phyloP scores from a whole-genome alignment of 257 asterid genomes.

The Solanum sitiens region DNA sequence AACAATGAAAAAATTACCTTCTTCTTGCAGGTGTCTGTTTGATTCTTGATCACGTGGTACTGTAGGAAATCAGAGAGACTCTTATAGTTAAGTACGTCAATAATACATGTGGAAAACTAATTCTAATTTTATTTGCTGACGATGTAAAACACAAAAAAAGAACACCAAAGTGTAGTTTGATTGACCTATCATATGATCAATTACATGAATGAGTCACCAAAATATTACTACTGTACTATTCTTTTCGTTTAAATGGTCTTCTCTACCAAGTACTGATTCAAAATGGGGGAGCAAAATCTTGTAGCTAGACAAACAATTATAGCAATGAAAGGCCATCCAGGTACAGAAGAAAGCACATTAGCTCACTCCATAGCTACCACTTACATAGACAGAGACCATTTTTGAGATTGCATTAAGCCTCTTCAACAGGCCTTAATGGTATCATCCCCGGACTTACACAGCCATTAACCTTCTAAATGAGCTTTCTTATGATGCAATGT shows the following conservation, averaged over 20 bases:
- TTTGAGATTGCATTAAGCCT: slow-evolving; percentile 34
- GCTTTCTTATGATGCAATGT: slow-evolving; percentile 53
- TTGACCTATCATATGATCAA: neutral
- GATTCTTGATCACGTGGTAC: slow-evolving; percentile 26
- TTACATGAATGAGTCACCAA: neutral
- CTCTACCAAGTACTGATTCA: neutral
- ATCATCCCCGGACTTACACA: slow-evolving; percentile 5
- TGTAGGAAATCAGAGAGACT: neutral
- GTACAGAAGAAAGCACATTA: slow-evolving; percentile 58
- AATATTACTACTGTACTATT: neutral
- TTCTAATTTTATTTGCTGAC: neutral
- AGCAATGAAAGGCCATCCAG: slow-evolving; percentile 84
- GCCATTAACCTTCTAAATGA: slow-evolving; percentile 38
- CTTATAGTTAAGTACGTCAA: neutral
- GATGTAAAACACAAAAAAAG: neutral
- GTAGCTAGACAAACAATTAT: slow-evolving; percentile 24
- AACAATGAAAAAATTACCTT: slow-evolving; percentile 13
- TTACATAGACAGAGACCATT: slow-evolving; percentile 49
- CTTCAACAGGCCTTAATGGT: slow-evolving; percentile 25
- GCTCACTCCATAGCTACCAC: slow-evolving; percentile 55
- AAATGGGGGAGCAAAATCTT: slow-evolving; percentile 11
- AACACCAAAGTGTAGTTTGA: neutral
- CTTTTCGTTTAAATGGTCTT: neutral
- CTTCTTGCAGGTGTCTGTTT: slow-evolving; percentile 24
- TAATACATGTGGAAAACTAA: neutral